Conservation (phyloP, 2,329 filamentous ascomycete species). For the Mycosphaerelloides madeirae region DNA sequence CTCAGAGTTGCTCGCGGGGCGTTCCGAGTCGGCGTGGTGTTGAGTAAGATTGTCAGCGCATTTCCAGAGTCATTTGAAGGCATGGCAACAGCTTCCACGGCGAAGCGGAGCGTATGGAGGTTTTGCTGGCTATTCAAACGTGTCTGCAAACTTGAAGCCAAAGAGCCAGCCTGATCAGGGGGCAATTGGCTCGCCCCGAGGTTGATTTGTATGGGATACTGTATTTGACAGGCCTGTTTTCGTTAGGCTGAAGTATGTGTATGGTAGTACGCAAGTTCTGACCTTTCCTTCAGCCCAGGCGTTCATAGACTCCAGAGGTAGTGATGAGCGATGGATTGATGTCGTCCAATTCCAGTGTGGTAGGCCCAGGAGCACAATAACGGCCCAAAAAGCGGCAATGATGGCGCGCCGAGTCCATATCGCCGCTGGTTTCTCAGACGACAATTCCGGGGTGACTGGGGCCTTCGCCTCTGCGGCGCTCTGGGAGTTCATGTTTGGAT, state of each 20-base stretch:
- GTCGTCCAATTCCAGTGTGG: slow-evolving; percentile 97
- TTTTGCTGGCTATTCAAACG: slow-evolving; percentile 82
- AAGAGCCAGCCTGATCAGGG: slow-evolving; percentile 62
- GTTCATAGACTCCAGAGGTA: slow-evolving; percentile 82
- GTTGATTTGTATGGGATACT: slow-evolving; percentile 79
- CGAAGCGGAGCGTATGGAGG: slow-evolving; percentile 77
- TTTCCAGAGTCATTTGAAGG: slow-evolving; percentile 36
- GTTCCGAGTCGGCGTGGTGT: slow-evolving; percentile 53
- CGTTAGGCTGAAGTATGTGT: background rate
- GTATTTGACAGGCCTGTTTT: slow-evolving; percentile 72
- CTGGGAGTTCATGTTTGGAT: slow-evolving; percentile 4
- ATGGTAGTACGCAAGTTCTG: slow-evolving; percentile 7
- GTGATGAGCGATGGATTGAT: slow-evolving; percentile 77
- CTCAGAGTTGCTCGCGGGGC: slow-evolving; percentile 60
- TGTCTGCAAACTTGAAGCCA: slow-evolving; percentile 77
- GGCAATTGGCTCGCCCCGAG: slow-evolving; percentile 66
- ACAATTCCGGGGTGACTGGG: slow-evolving; percentile 30
- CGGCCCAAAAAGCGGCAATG: slow-evolving; percentile 83
- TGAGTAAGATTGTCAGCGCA: slow-evolving; percentile 65
- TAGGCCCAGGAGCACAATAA: slow-evolving; percentile 76
- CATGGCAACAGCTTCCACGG: slow-evolving; percentile 42
- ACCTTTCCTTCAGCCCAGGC: slow-evolving; percentile 90
- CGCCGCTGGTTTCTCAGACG: slow-evolving; percentile 69
- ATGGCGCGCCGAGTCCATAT: slow-evolving; percentile 67
- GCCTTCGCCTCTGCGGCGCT: background rate